These are phyloP conservation scores for Vaccinium darrowii DNA, from an alignment of 148 eudicot species.

Conservation along the genomic window DNA sequence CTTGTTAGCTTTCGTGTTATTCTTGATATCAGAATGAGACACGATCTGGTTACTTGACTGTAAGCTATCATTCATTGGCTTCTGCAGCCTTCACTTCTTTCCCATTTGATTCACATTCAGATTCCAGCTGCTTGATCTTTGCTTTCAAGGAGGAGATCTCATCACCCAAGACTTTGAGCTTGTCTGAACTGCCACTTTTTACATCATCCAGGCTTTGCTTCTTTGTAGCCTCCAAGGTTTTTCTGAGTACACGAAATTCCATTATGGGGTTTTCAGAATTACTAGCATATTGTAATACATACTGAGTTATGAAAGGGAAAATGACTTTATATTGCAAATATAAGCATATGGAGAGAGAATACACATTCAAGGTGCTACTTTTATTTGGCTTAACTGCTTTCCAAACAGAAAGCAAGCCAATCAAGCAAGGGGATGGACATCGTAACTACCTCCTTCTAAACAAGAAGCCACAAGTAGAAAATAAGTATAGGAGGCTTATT, in stretches of 20 bases:
- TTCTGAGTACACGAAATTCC: slow-evolving; percentile 40
- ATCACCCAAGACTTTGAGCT: slow-evolving; percentile 27
- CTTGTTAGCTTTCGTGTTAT: not conserved
- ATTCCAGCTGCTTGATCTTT: slow-evolving; percentile 32
- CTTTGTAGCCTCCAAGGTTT: slow-evolving; percentile 36
- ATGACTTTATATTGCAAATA: not conserved
- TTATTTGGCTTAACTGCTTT: not conserved
- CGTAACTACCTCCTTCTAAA: not conserved
- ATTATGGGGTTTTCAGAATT: not conserved
- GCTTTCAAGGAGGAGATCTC: slow-evolving; percentile 26
- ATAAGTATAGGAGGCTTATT: not conserved
- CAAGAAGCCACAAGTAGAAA: not conserved
- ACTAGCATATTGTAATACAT: not conserved
- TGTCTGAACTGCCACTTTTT: slow-evolving; percentile 22
- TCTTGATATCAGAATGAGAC: slow-evolving; percentile 24
- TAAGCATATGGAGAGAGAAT: not conserved
- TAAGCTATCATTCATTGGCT: slow-evolving; percentile 26
- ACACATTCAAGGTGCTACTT: slow-evolving; percentile 1
- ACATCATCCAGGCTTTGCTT: slow-evolving; percentile 37
- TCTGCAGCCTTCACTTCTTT: slow-evolving; percentile 33
- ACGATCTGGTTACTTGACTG: slow-evolving; percentile 21
- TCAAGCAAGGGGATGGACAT: not conserved
- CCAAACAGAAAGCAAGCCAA: not conserved
- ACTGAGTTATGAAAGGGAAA: not conserved
- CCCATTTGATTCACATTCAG: slow-evolving; percentile 23